Evolutionary conservation across 2,329 filamentous ascomycete genomes (phyloP), one percentile per base, ranked within the genome.

Genomic region (Microsporum ferrugineum): DNA sequence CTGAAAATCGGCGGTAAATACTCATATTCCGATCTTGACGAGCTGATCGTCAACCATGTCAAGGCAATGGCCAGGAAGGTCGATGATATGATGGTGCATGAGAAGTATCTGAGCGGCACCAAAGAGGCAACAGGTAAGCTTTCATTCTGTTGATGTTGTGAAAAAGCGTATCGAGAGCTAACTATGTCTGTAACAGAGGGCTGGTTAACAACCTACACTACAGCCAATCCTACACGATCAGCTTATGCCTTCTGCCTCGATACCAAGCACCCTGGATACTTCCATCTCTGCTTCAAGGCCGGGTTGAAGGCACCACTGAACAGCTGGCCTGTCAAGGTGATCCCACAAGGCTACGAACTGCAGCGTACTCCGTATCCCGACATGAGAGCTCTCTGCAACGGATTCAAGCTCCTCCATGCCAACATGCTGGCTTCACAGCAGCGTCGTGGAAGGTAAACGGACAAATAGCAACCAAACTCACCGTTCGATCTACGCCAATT

Each of bases 61-160:
- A 94, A 96, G 78, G 89, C 91, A 59, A 99, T 97, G 94, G 88
- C 91, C 17, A 89, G 88, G 75, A 99, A 99, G 80, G 92, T 97
- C 58, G 90, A 95, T 66, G 92, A 99, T 79, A 86, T 99, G 79
- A 94, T 90, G 81, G 84, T 87, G 66, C 87, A 96, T 73, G 92
- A 97, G 72, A 96, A 96, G 75, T 99, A 88, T 79, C 90, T 95
- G 76, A 84, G 84, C 65, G 86, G 88, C 63, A 91, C 85, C 64
- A 87, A 87, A 70, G 80, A 85, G 63, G 88, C 94, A 69, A 88
- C 91, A 65, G 91, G 92, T 96, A 86, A 79, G 88, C 80, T 53
- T 60, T 34, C 39, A n/a, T 43, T 36, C 14, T 36, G 2, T 31
- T 39, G 23, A 53, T 23, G 14, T 34, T 29, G 31, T 33, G 4